Evolutionary conservation across 2,329 filamentous ascomycete species (phyloP), one percentile per base, ranked within the genome.

Genomic region (Epichloe sp.): DNA sequence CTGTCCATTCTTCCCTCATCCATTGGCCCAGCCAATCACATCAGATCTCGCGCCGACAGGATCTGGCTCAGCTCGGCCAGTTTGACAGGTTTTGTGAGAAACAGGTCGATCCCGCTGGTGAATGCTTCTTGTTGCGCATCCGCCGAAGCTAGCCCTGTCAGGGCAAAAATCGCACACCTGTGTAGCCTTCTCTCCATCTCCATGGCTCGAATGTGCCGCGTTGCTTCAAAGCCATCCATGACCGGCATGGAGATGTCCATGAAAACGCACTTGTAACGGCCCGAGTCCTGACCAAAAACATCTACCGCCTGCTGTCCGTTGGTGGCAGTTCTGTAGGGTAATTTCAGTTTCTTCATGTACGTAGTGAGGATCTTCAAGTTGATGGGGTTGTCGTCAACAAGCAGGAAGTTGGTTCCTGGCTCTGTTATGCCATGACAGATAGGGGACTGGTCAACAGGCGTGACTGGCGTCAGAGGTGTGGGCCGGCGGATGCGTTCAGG

Each of bases 171-270:
- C 1, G 67, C 66, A 15, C 46, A 49, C 23, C 47, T 48, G 17
- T 47, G 51, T 17, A 52, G 34, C 3, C 36, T 15, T 17, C 34
- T 21, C 19, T 52, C 42, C 23, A n/a, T 37, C 36, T 52, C 51
- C 3, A 44, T 49, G 19, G 35, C 40, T 10, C 75, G 68, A 15
- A 77, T 76, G 19, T 63, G 63, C 4, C 68, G 64, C 2, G 74
- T 76, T 0, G 71, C 68, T 12, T 70, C 71, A 5, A 75, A 66
- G 0, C 73, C 73, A 53, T 78, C 70, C 55, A 79, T 71, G 3
- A 77, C 60, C 0, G 76, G 76, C 76, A 79, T 79, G 53, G 69
- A 75, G 4, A 77, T 71, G 55, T 79, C 76, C 52, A 65, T 68
- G 1, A 68, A 56, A 2, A 68, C 55, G 48, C 58, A 60, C 19